These are phyloP conservation scores for Irpex lacteus DNA, from an alignment of 1,284 basidiomycete genomes.

Conservation along the genomic window DNA sequence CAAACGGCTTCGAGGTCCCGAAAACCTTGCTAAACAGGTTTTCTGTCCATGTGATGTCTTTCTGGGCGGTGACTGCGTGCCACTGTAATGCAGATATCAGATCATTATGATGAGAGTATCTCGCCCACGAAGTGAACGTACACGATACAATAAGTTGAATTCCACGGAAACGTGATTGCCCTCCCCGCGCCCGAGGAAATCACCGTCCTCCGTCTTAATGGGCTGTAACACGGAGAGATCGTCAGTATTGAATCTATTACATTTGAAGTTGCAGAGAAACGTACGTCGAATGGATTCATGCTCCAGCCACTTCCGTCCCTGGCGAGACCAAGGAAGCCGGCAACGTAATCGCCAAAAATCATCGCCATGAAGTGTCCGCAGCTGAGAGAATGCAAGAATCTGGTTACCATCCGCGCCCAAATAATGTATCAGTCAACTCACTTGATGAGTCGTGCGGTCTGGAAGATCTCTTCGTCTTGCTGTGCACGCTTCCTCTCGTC, in stretches of 20 bases:
- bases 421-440: constrained; percentile 42
- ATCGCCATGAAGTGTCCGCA: constrained; percentile 58
- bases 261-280: constrained; percentile 9
- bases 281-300: constrained; percentile 59
- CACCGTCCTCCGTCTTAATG: constrained; percentile 43
- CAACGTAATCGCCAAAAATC: constrained; percentile 72
- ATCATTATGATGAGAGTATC: neutral
- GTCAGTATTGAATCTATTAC: too few species aligned
- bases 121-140: constrained; percentile 14
- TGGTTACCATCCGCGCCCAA: neutral
- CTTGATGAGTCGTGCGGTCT: constrained; percentile 72
- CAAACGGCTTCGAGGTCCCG: constrained; percentile 16
- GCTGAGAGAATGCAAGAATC: constrained; percentile 11
- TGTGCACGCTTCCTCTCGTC: constrained; percentile 30
- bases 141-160: constrained; percentile 69
- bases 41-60: constrained; percentile 63
- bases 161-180: constrained; percentile 75
- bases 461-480: constrained; percentile 74
- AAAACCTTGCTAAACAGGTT: constrained; percentile 46
- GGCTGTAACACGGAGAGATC: constrained; percentile 27
- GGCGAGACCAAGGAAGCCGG: constrained; percentile 63
- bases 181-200: constrained; percentile 56
- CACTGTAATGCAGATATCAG: constrained; percentile 34
- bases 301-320: constrained; percentile 60
- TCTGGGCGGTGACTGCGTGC: constrained; percentile 64